Evolutionary conservation across 352 stramenopile genomes (phyloP), one percentile per base, ranked within the genome.

Genomic region (Phytophthora capsici): DNA sequence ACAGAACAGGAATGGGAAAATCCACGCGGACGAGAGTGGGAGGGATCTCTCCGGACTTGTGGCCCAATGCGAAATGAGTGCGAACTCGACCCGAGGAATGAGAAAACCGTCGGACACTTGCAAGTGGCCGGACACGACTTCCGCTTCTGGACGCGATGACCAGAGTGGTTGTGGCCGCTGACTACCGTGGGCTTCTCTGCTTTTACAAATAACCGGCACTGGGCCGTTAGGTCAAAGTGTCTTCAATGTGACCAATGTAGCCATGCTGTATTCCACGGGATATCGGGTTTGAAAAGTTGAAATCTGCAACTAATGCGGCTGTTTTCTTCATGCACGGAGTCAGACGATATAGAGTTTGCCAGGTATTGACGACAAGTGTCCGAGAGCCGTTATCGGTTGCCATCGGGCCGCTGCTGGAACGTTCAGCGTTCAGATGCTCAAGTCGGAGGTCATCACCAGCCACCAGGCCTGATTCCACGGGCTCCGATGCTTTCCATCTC

Each of bases 71-170:
- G 26, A 32, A 53, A 19, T 52, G 53, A 4, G 16, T 13, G 34
- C 8, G n/a, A 43, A 19, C 16, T 38, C 20, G 14, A 30, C 36
- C 8, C 25, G 19, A 32, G 25, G 32, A 37, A 64, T 23, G 59
- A 61, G 61, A 71, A 71, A 71, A 75, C 66, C 54, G 66, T 57
- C 50, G 17, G 61, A 51, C 56, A 53, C 46, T 19, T 38, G 40
- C 16, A 10, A 40, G 25, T 40, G 9, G 55, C 53, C 41, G 25
- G 28, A 34, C 28, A 34, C 7, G 28, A 34, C 28, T 34, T 13
- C 16, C 19, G n/a, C 56, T 58, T 72, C 58, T 63, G 44, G 40
- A 61, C 55, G 30, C 40, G 37, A 51, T 58, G 45, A 56, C 40
- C 30, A 40, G 56, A 66, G 48, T 64, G 54, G 53, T 57, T 52